These are phyloP conservation scores for Alternaria longipes DNA, from an alignment of 2,329 filamentous ascomycete genomes.

Conservation along the genomic window DNA sequence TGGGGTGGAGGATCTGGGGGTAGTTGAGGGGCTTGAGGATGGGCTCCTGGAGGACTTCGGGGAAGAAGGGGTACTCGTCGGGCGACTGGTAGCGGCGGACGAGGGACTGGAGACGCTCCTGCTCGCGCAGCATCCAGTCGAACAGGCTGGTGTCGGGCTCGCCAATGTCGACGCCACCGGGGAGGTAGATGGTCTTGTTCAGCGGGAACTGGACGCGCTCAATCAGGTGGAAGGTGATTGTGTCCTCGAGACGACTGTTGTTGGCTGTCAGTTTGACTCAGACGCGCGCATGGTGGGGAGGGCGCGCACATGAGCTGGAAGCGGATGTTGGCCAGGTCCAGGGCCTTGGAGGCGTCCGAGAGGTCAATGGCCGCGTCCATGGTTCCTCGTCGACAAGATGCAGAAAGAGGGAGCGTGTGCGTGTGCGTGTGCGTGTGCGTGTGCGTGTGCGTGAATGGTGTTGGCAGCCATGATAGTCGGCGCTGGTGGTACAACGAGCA, in stretches of 20 bases:
- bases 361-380: slow-evolving; percentile 96
- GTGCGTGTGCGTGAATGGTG: slow-evolving; percentile 13
- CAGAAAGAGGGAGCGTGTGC: not conserved
- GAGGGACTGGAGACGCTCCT: slow-evolving; percentile 89
- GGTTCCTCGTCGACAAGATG: slow-evolving; percentile 19
- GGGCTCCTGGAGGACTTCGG: slow-evolving; percentile 76
- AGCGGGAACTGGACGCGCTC: slow-evolving; percentile 97
- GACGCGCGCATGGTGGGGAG: not conserved
- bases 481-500: not conserved
- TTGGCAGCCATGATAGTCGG: slow-evolving; percentile 13
- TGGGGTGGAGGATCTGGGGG: slow-evolving; percentile 84
- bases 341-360: slow-evolving; percentile 80
- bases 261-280: slow-evolving; percentile 22
- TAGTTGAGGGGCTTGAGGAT: slow-evolving; percentile 90
- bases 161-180: slow-evolving; percentile 82
- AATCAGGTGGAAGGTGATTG: slow-evolving; percentile 95
- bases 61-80: slow-evolving; percentile 98
- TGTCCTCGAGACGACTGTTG: slow-evolving; percentile 89
- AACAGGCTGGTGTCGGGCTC: slow-evolving; percentile 79
- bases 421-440: slow-evolving; percentile 1
- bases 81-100: slow-evolving; percentile 95
- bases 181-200: slow-evolving; percentile 85
- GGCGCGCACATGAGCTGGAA: slow-evolving; percentile 86
- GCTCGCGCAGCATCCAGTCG: slow-evolving; percentile 91
- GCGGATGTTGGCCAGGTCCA: slow-evolving; percentile 91